phyloP scores from a whole-genome alignment of 768 basidiomycete species.

The Thelephora ganbajun region DNA sequence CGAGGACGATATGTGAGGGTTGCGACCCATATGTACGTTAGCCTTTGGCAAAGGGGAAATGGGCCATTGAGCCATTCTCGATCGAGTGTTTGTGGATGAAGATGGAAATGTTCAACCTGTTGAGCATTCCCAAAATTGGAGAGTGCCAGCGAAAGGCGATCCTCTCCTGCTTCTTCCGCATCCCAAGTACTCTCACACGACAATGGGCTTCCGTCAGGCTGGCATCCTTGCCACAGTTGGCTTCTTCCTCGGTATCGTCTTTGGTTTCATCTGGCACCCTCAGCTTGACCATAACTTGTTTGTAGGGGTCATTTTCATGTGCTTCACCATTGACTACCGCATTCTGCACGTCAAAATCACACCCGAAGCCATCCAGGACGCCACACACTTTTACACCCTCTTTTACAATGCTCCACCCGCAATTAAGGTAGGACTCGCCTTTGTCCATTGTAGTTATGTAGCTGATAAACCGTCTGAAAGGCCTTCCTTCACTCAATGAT shows the following conservation, averaged over 20 bases:
- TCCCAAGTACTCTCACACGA: slow-evolving; percentile 1
- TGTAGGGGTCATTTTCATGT: slow-evolving; percentile 70
- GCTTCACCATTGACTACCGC: slow-evolving; percentile 78
- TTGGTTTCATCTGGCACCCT: slow-evolving; percentile 9
- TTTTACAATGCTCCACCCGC: slow-evolving; percentile 90
- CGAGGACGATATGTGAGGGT: neutral
- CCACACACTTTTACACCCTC: slow-evolving; percentile 80
- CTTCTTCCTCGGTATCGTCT: slow-evolving; percentile 74
- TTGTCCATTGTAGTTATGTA: neutral
- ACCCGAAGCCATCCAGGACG: slow-evolving; percentile 55
- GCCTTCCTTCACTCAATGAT: slow-evolving; percentile 81
- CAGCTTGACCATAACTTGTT: slow-evolving; percentile 2
- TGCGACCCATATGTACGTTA: neutral
- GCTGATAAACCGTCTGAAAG: slow-evolving; percentile 22
- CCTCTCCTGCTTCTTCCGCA: slow-evolving; percentile 3
- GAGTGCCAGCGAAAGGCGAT: neutral
- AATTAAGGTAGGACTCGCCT: slow-evolving; percentile 57
- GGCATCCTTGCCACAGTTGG: slow-evolving; percentile 79
- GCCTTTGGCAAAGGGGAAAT: neutral
- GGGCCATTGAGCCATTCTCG: neutral
- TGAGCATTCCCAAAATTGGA: too few relatives aligned
- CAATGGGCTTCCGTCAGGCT: slow-evolving; percentile 83
- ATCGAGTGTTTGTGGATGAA: neutral
- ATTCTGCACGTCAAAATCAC: slow-evolving; percentile 60
- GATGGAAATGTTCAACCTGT: neutral